phyloP scores from a whole-genome alignment of 192 early-diverging fungal genomes.

The Rhizophagus prolifer region DNA sequence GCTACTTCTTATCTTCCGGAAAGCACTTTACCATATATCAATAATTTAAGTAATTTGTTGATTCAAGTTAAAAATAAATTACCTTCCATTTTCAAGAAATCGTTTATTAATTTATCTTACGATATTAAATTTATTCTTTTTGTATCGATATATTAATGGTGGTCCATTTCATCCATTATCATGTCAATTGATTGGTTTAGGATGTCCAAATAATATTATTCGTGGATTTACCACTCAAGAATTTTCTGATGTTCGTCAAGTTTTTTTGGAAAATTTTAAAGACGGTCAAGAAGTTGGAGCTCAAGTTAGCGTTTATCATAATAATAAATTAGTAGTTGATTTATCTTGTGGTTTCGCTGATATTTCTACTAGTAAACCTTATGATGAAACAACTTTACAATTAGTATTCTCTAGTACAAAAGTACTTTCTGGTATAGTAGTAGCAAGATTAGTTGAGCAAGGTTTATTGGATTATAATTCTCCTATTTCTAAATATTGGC shows the following conservation, averaged over 20 bases:
- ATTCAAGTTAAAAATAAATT: neutral
- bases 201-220: neutral
- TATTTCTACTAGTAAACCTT: constrained; percentile 34
- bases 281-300: constrained; percentile 50
- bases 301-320: constrained; percentile 44
- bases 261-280: constrained; percentile 21
- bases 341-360: constrained; percentile 62
- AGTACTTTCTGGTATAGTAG: constrained; percentile 54
- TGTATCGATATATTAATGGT: neutral
- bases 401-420: constrained; percentile 67
- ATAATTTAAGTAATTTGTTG: neutral
- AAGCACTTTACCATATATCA: neutral
- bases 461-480: constrained; percentile 52
- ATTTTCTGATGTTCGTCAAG: constrained; percentile 9
- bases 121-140: neutral
- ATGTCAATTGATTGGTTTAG: constrained; percentile 19
- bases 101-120: neutral
- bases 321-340: constrained; percentile 58
- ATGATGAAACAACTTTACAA: constrained; percentile 59
- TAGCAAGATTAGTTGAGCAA: constrained; percentile 59
- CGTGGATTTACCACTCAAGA: neutral
- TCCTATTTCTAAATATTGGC: constrained; percentile 63
- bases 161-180: constrained; percentile 26
- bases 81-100: neutral
- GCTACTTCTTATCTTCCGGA: neutral